Evolutionary conservation across 257 asterid species (phyloP).

Genomic region (Forsythia suspensa): DNA sequence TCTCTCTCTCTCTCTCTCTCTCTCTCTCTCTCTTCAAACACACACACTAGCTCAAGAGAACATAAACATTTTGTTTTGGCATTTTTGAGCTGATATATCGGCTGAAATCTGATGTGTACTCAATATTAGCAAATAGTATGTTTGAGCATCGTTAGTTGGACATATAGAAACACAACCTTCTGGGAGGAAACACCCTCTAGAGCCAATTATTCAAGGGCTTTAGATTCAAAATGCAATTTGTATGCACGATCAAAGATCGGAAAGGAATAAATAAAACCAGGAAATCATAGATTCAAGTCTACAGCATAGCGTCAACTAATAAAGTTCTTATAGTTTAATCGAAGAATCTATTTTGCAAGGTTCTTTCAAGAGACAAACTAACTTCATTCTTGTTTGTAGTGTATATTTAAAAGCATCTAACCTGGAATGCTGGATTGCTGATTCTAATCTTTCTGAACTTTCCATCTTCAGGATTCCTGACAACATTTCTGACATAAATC

Average conservation of each 20-base stretch:
- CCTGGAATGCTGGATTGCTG: slow-evolving; percentile 75
- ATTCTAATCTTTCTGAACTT: slow-evolving; percentile 80
- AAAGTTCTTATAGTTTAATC: not conserved
- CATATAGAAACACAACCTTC: not conserved
- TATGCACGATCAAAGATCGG: not conserved
- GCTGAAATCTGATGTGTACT: not conserved
- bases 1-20: too few species aligned
- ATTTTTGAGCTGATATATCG: not conserved
- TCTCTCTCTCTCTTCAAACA: too few species aligned
- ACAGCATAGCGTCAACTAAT: not conserved
- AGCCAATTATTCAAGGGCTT: not conserved
- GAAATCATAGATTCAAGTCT: not conserved
- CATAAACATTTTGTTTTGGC: not conserved
- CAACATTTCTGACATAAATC: slow-evolving; percentile 57
- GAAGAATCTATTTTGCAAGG: not conserved
- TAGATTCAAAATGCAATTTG: not conserved
- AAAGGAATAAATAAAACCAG: not conserved
- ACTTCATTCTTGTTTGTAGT: not conserved
- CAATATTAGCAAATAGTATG: not conserved
- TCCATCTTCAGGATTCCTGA: slow-evolving; percentile 52
- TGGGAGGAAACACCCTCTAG: not conserved
- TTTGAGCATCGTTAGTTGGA: not conserved
- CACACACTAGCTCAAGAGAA: not conserved
- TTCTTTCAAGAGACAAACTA: not conserved
- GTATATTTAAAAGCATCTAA: slow-evolving; percentile 11